Base-by-base conservation (phyloP, 108 stramenopile species). In the Stephanodiscus minutulus region DNA sequence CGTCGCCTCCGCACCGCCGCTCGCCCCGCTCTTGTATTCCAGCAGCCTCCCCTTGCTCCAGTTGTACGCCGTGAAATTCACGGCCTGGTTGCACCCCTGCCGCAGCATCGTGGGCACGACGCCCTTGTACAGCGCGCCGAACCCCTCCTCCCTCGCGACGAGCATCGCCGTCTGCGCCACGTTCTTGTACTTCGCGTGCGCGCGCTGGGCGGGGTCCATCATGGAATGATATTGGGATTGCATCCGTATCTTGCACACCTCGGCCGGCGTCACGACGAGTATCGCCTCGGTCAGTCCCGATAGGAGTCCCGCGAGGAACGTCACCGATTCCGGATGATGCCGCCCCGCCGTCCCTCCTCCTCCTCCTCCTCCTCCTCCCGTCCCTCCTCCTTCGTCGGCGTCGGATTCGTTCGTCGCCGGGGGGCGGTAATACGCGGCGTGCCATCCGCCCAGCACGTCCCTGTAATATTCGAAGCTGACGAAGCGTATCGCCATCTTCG, bases 401-500 rank as follows among this genome's bases (percentile, higher is more conserved):
- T 73, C 24, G 12, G 74, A 70, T 49, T 18, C 74, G 37, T 63
- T 24, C 7, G 46, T 55, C 6, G 43, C 31, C 64, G 52, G 21
- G 18, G 44, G 47, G 5, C 18, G 33, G 18, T 47, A 27, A 46
- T 65, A 76, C 36, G 31, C 49, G 31, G 22, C n/a, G 54, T 72
- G 63, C 71, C 71, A 72, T 29, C 66, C 61, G 7, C 63, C 62
- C 53, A 85, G 56, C 15, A 61, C 73, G 55, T 83, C 82, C 41
- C 84, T 61, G 33, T 82, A 97, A 44, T 89, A 80, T 67, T 98
- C 97, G 72, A 97, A 99, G 41, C 88, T 84, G n/a, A 96, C 79
- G 79, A 99, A 99, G 43, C 98, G 95, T 65, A 98, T 93, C 55
- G 97, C 96, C 97, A 97, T 97, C 81, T 99, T 99, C 53, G 96